Evolutionary conservation across 2,329 filamentous ascomycete genomes (phyloP), one percentile per base, ranked within the genome.

Genomic region (Trichoderma sp.): DNA sequence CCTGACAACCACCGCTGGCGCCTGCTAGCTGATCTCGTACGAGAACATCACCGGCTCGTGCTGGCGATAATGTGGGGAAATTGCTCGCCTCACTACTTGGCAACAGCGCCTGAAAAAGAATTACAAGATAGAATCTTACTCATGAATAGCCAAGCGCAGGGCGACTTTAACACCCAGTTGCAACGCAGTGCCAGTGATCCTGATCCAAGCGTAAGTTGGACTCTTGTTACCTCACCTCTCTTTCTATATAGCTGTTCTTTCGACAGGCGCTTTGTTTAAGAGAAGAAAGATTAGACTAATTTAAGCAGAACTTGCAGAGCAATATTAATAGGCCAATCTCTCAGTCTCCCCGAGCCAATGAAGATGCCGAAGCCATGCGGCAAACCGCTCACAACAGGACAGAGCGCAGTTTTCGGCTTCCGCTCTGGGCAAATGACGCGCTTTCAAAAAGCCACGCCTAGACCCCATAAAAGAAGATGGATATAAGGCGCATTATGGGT

Each of bases 1-100:
- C 75, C 73, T 2, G 78, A 82, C 65, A 73, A 74, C n/a, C 69
- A 72, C 8, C 81, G 77, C 31, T 82, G 81, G 81, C 76, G 74
- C n/a, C 27, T 57, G 14, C 69, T 73, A 11, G 74, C 82, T 0
- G 59, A 71, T 21, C 71, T 72, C 14, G 63, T 80, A 10, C 70
- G 77, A 5, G 67, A 59, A 1, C 69, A 77, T 11, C 69, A 76
- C 5, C 75, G 76, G 19, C 79, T 83, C 70, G 75, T 77, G 21
- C 71, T 75, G 5, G 77, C 77, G 1, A 68, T 79, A 2, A 68
- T 77, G 10, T 72, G 73, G 1, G 77, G 77, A 0, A 67, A 72
- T 4, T 68, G 80, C 1, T 71, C 73, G 4, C 70, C 78, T 0
- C 49, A 70, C 0, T 79, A 73, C 59, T 70, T 82, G 16, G 80